Evolutionary conservation across 805 yeast species (phyloP).

Genomic region (Candida hispaniensis): DNA sequence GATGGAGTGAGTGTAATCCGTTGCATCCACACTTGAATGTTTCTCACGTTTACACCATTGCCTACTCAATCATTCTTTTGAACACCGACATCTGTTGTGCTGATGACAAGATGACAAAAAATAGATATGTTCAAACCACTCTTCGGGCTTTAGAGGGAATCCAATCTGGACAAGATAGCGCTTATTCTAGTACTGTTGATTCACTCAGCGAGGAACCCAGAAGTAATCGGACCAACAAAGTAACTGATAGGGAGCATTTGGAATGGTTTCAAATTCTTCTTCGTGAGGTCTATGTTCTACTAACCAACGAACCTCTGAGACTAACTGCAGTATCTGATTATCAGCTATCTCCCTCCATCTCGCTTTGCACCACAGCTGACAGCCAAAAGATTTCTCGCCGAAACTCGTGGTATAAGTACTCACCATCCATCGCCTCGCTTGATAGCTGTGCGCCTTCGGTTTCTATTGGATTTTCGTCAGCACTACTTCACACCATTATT

Average conservation of each 20-base stretch:
- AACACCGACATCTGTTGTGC: conserved; percentile 67
- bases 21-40: conserved; percentile 40
- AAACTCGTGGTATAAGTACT: background rate
- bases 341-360: background rate
- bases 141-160: conserved; percentile 18
- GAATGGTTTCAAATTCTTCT: too few relatives aligned
- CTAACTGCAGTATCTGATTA: background rate
- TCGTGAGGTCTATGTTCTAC: too few relatives aligned
- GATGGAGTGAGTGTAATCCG: conserved; percentile 45
- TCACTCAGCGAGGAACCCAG: too few relatives aligned
- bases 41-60: conserved; percentile 54
- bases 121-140: conserved; percentile 23
- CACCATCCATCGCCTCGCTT: conserved; percentile 2
- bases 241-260: too few relatives aligned
- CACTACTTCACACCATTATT: conserved; percentile 22
- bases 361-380: too few relatives aligned
- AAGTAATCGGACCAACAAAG: too few relatives aligned
- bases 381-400: background rate
- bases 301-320: conserved; percentile 1
- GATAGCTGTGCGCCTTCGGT: conserved; percentile 13
- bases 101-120: conserved; percentile 33
- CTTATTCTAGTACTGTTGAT: too few relatives aligned
- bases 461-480: conserved; percentile 24
- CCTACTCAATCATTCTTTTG: conserved; percentile 59
- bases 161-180: too few relatives aligned